These are phyloP conservation scores for Acacia crassicarpa DNA, from an alignment of 306 rosid genomes.

Conservation along the genomic window DNA sequence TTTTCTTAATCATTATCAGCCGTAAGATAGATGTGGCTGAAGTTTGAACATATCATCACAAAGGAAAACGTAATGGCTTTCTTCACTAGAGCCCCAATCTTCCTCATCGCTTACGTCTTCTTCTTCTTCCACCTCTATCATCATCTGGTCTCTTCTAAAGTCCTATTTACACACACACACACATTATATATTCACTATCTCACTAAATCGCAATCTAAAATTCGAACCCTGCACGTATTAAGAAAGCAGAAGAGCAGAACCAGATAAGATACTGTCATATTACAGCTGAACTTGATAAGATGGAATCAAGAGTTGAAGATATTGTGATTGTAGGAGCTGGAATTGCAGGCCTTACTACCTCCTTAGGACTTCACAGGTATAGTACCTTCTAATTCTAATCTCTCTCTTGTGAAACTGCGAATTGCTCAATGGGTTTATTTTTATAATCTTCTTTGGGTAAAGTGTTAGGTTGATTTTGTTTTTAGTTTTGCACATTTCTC, in stretches of 20 bases:
- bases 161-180: too few relatives aligned
- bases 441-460: too few relatives aligned
- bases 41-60: too few relatives aligned
- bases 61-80: background rate
- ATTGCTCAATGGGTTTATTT: too few relatives aligned
- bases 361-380: conserved; percentile 65
- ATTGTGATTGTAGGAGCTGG: conserved; percentile 89
- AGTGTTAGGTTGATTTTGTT: too few relatives aligned
- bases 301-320: conserved; percentile 42
- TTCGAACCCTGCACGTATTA: background rate
- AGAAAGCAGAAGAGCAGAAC: background rate
- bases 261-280: background rate
- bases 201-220: background rate
- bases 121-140: background rate
- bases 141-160: background rate
- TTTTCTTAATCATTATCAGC: too few relatives aligned
- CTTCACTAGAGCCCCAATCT: background rate
- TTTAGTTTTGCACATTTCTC: too few relatives aligned
- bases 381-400: background rate
- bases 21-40: too few relatives aligned
- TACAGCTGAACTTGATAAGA: background rate
- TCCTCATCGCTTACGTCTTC: background rate
- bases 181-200: background rate
- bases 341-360: conserved; percentile 69
- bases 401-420: background rate